These are phyloP conservation scores for Wallacemonas collosoma DNA, from an alignment of 208 protist species.

Conservation along the genomic window DNA sequence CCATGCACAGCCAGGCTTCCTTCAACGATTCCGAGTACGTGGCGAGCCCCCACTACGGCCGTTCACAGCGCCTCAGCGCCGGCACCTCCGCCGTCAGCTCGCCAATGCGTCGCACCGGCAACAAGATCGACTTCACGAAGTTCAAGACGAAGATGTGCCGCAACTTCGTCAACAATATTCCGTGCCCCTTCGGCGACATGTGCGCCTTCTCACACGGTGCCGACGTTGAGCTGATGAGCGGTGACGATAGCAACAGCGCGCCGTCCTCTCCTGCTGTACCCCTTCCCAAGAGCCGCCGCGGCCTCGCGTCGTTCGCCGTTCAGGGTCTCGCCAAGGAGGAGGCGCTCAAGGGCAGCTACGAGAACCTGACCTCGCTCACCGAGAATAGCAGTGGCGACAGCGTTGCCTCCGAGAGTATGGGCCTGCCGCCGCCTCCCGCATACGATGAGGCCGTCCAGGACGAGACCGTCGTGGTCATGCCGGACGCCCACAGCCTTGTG, in stretches of 20 bases:
- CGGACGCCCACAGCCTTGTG: not conserved
- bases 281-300: slow-evolving; percentile 14
- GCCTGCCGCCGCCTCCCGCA: slow-evolving; percentile 55
- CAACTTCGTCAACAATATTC: slow-evolving; percentile 67
- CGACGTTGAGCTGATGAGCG: slow-evolving; percentile 19
- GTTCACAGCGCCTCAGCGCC: slow-evolving; percentile 29
- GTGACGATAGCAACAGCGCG: slow-evolving; percentile 24
- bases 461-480: slow-evolving; percentile 29
- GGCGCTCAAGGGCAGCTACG: slow-evolving; percentile 16
- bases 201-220: slow-evolving; percentile 90
- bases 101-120: slow-evolving; percentile 32
- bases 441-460: slow-evolving; percentile 68
- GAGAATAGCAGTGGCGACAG: slow-evolving; percentile 14
- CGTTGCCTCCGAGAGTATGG: slow-evolving; percentile 6
- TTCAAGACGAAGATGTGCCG: slow-evolving; percentile 89
- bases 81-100: slow-evolving; percentile 20
- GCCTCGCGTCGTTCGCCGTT: slow-evolving; percentile 2
- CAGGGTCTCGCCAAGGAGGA: slow-evolving; percentile 22
- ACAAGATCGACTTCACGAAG: slow-evolving; percentile 83
- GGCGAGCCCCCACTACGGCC: slow-evolving; percentile 24
- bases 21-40: slow-evolving; percentile 19
- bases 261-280: slow-evolving; percentile 16
- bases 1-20: slow-evolving; percentile 11
- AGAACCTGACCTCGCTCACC: slow-evolving; percentile 15
- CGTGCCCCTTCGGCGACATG: slow-evolving; percentile 79